A percentile compares a stretch with the other conserved stretches of the same genome.
Evolutionary conservation across 495 filamentous ascomycete genomes (phyloP).

Genomic region (Xylona heveae): DNA sequence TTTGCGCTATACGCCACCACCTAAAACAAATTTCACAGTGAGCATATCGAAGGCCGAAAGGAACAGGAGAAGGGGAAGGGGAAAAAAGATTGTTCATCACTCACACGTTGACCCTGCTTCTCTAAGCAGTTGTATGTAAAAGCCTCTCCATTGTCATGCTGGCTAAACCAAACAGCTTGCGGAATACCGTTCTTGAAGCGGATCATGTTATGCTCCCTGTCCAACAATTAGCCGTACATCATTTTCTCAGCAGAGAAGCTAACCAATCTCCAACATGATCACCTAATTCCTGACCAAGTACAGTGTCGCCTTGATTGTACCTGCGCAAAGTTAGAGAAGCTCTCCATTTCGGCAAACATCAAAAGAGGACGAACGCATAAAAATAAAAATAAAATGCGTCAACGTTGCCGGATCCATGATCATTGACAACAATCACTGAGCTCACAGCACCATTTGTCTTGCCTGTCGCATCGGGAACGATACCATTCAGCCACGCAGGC

Average conservation of each 20-base stretch:
- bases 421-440: conserved; percentile 30
- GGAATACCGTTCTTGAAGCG: conserved; percentile 38
- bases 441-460: conserved; percentile 24
- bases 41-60: background rate
- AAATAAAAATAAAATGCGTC: conserved; percentile 56
- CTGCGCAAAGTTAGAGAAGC: conserved; percentile 1
- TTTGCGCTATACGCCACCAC: conserved; percentile 32
- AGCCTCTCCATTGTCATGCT: conserved; percentile 39
- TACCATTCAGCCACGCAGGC: conserved; percentile 30
- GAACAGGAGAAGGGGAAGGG: background rate
- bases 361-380: conserved; percentile 27
- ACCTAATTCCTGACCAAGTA: conserved; percentile 29
- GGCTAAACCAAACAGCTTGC: conserved; percentile 37
- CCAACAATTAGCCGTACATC: too few species aligned
- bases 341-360: conserved; percentile 8
- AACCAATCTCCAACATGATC: conserved; percentile 43
- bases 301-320: conserved; percentile 9
- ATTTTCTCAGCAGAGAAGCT: too few species aligned
- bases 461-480: conserved; percentile 24
- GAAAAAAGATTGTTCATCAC: too few species aligned
- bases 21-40: background rate
- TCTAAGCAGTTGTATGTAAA: conserved; percentile 34
- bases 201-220: conserved; percentile 44
- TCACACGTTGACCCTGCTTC: conserved; percentile 23
- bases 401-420: conserved; percentile 28